Evolutionary conservation across 2,329 filamentous ascomycete genomes (phyloP).

Genomic region (Nemania diffusa): DNA sequence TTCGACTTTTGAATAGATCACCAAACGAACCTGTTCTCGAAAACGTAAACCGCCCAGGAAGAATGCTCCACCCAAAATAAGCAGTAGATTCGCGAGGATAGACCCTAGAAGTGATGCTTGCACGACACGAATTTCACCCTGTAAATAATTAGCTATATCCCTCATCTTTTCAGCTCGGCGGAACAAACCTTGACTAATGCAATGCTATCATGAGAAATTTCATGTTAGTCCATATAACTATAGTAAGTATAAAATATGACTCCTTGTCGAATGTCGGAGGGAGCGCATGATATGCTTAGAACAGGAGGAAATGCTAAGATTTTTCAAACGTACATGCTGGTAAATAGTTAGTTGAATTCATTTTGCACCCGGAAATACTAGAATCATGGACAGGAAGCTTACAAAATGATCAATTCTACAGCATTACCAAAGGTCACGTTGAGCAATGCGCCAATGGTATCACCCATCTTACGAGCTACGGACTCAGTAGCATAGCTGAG

Average conservation of each 20-base stretch:
- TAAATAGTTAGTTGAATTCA: constrained; percentile 36
- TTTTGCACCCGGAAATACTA: not conserved
- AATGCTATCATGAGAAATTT: constrained; percentile 65
- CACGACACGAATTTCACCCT: constrained; percentile 88
- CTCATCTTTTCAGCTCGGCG: not conserved
- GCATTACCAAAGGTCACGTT: constrained; percentile 84
- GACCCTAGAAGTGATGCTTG: constrained; percentile 91
- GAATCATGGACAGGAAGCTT: constrained; percentile 41
- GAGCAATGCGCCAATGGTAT: constrained; percentile 76
- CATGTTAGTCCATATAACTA: constrained; percentile 41
- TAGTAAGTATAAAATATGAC: not conserved
- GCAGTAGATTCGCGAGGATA: constrained; percentile 85
- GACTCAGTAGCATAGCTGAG: constrained; percentile 80
- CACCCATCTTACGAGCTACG: constrained; percentile 76
- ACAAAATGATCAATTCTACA: constrained; percentile 83
- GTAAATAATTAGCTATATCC: constrained; percentile 41
- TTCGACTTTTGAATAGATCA: not conserved
- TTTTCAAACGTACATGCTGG: constrained; percentile 43
- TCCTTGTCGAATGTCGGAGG: not conserved
- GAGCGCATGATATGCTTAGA: not conserved
- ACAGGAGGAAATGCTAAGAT: not conserved
- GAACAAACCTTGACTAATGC: constrained; percentile 72
- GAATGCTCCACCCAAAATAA: constrained; percentile 94
- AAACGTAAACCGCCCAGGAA: constrained; percentile 85
- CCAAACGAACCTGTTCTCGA: constrained; percentile 77